Conservation (phyloP, 2,329 filamentous ascomycete genomes). For the Leptoxyphium fumago region DNA sequence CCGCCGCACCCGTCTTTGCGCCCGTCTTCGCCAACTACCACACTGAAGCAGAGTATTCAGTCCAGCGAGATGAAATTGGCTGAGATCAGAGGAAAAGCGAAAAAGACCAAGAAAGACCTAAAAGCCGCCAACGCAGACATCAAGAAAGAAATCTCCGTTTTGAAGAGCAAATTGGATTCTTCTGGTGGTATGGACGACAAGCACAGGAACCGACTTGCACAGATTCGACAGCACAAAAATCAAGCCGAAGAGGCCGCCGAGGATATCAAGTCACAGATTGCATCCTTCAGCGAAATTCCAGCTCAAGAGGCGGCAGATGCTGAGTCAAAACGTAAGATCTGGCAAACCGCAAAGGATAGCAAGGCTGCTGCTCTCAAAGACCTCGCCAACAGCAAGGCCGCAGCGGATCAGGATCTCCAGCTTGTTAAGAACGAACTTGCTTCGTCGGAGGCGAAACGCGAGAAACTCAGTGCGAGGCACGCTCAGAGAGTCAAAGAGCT, state of each 20-base stretch:
- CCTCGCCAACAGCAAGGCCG: conserved; percentile 47
- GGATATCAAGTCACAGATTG: conserved; percentile 45
- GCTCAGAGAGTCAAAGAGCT: conserved; percentile 60
- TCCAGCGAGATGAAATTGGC: conserved; percentile 55
- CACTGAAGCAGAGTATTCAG: conserved; percentile 60
- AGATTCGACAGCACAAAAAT: conserved; percentile 59
- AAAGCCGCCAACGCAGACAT: conserved; percentile 52
- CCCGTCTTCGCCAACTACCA: conserved; percentile 63
- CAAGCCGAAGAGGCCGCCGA: conserved; percentile 50
- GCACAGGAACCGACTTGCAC: conserved; percentile 57
- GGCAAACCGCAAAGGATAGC: conserved; percentile 38
- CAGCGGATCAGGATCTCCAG: conserved; percentile 48
- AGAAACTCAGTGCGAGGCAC: conserved; percentile 57
- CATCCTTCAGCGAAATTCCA: conserved; percentile 48
- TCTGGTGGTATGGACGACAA: conserved; percentile 63
- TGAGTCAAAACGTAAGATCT: conserved; percentile 42
- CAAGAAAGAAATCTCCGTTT: conserved; percentile 59
- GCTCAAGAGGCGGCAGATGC: conserved; percentile 45
- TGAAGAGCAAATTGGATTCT: conserved; percentile 49
- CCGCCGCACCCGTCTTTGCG: conserved; percentile 50
- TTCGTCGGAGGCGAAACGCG: conserved; percentile 50
- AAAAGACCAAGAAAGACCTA: conserved; percentile 59
- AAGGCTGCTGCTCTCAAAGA: conserved; percentile 38
- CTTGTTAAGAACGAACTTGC: conserved; percentile 49
- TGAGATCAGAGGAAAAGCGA: conserved; percentile 54